phyloP scores from a whole-genome alignment of 768 basidiomycete genomes.

The Boletus pseudo-olivaceus region DNA sequence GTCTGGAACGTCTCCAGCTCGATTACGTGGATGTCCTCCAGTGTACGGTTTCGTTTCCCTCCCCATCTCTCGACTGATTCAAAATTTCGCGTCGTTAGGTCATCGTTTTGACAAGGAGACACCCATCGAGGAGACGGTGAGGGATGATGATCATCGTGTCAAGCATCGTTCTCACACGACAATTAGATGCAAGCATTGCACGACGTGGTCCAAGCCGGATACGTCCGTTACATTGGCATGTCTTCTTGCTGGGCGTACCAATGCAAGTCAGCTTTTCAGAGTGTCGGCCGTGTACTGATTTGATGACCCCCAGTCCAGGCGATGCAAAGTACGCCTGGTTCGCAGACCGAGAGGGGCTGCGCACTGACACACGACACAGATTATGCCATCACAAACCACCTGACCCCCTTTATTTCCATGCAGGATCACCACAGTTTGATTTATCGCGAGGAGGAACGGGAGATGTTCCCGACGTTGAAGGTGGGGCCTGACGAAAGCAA shows the following conservation, averaged over 20 bases:
- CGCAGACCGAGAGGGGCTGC: background rate
- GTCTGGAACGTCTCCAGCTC: background rate
- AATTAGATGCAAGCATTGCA: background rate
- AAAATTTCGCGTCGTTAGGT: background rate
- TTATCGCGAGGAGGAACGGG: constrained; percentile 1
- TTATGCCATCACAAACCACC: background rate
- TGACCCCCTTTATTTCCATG: background rate
- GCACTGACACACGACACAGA: background rate
- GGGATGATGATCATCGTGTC: background rate
- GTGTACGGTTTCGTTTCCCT: background rate
- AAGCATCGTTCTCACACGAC: background rate
- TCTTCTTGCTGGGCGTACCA: constrained; percentile 4
- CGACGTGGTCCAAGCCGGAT: background rate
- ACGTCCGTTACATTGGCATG: constrained; percentile 1
- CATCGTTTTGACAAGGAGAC: constrained; percentile 1
- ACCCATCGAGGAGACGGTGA: background rate
- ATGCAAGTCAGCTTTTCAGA: background rate
- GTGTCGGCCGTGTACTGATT: background rate
- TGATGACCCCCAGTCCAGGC: background rate
- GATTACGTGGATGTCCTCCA: constrained; percentile 1
- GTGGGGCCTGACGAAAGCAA: background rate
- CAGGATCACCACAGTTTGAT: background rate
- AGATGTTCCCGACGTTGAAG: background rate
- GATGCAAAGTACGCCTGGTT: background rate
- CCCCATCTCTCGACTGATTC: background rate